Evolutionary conservation across 2,329 filamentous ascomycete species (phyloP).

Genomic region (Aspergillus candidus): DNA sequence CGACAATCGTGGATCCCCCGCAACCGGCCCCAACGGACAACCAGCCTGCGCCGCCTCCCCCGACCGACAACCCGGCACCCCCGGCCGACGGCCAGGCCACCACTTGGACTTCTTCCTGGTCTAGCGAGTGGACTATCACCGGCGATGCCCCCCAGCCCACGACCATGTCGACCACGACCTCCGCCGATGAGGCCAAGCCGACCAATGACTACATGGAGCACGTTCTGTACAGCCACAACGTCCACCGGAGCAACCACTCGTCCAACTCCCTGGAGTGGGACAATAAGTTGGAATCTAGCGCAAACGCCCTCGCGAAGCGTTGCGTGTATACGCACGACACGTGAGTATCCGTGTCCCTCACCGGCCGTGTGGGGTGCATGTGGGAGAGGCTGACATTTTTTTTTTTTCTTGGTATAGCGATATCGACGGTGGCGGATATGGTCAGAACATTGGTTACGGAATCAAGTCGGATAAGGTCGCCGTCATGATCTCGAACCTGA

Average conservation of each 20-base stretch:
- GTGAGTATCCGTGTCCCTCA: constrained; percentile 46
- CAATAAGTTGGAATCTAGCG: constrained; percentile 56
- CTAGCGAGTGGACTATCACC: background rate
- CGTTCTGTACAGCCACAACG: constrained; percentile 69
- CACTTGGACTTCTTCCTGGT: constrained; percentile 5
- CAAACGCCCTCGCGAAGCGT: constrained; percentile 55
- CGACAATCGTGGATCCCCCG: too few species aligned
- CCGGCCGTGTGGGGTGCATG: too few species aligned
- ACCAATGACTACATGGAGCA: constrained; percentile 9
- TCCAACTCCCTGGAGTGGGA: constrained; percentile 61
- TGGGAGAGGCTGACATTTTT: too few species aligned
- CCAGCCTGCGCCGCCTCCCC: background rate
- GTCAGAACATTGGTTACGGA: constrained; percentile 84
- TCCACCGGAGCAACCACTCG: constrained; percentile 78
- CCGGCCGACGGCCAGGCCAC: background rate
- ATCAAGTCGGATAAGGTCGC: constrained; percentile 53
- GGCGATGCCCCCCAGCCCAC: constrained; percentile 13
- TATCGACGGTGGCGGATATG: constrained; percentile 59
- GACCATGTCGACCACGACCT: constrained; percentile 31
- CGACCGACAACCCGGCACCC: background rate
- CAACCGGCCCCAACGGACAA: background rate
- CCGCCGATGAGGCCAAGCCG: constrained; percentile 33
- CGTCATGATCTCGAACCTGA: constrained; percentile 68
- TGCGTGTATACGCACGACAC: constrained; percentile 73
- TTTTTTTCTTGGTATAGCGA: constrained; percentile 30